Conservation (phyloP, 1,284 basidiomycete species). For the Caloboletus inedulis region DNA sequence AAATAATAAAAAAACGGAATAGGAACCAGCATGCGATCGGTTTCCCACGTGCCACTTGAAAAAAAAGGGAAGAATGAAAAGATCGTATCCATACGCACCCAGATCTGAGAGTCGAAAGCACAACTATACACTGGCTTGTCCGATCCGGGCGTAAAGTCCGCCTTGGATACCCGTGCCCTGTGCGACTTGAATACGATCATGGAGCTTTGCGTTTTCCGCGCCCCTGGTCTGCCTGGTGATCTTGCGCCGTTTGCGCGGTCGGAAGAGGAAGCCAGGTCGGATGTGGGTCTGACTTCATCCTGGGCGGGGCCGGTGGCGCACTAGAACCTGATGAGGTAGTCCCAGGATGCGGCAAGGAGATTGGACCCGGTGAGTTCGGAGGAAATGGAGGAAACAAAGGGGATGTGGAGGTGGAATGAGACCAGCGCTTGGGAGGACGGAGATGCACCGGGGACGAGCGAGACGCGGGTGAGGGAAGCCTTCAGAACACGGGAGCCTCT, state of each 20-base stretch:
- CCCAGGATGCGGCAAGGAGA: slow-evolving; percentile 33
- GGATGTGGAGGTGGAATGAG: slow-evolving; percentile 76
- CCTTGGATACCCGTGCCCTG: slow-evolving; percentile 67
- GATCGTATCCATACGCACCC: slow-evolving; percentile 42
- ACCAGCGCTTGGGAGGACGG: slow-evolving; percentile 32
- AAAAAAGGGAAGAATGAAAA: too few species aligned
- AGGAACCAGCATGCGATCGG: too few species aligned
- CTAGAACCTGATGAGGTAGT: slow-evolving; percentile 67
- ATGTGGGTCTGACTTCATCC: slow-evolving; percentile 54
- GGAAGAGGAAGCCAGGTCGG: slow-evolving; percentile 21
- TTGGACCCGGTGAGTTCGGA: slow-evolving; percentile 53
- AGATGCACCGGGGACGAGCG: slow-evolving; percentile 29
- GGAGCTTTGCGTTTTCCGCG: slow-evolving; percentile 60
- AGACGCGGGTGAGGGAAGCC: slow-evolving; percentile 58
- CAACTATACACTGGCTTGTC: slow-evolving; percentile 56
- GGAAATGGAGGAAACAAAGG: slow-evolving; percentile 68
- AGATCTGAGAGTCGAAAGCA: slow-evolving; percentile 74
- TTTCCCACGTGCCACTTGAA: slow-evolving; percentile 28
- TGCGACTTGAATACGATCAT: slow-evolving; percentile 69
- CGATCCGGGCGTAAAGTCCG: slow-evolving; percentile 42
- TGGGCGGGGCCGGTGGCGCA: slow-evolving; percentile 56
- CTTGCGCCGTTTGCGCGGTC: slow-evolving; percentile 58
- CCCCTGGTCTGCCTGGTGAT: slow-evolving; percentile 33
- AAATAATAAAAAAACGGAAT: too few species aligned
- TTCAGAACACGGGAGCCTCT: slow-evolving; percentile 85